Conservation (phyloP, 352 stramenopile species). For the Phytopythium kandeliae region DNA sequence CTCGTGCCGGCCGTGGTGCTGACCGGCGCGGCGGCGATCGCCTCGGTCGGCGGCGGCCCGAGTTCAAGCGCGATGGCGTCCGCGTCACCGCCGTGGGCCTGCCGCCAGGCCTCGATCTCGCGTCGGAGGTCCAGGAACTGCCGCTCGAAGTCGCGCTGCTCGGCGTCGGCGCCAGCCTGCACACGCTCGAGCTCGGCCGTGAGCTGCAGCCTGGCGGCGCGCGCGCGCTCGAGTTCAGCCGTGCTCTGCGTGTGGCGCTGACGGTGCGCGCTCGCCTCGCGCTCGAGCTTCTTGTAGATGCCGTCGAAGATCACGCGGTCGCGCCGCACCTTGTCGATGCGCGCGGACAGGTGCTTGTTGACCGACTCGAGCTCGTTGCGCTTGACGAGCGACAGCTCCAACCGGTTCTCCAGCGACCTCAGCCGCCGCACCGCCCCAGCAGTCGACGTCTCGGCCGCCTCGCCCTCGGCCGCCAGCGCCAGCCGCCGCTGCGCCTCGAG, state of each 20-base stretch:
- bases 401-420: conserved; percentile 59
- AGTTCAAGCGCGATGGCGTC: conserved; percentile 8
- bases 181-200: conserved; percentile 40
- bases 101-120: conserved; percentile 45
- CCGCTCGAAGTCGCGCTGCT: conserved; percentile 54
- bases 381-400: conserved; percentile 72
- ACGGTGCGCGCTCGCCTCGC: conserved; percentile 51
- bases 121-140: conserved; percentile 59
- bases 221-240: conserved; percentile 36
- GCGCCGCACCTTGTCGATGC: conserved; percentile 62
- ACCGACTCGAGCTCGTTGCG: conserved; percentile 80
- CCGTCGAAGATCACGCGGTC: conserved; percentile 76
- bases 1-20: no score
- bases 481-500: conserved; percentile 38
- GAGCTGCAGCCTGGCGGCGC: conserved; percentile 39
- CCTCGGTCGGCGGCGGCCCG: no score
- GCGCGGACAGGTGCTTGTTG: conserved; percentile 67
- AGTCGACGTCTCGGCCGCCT: conserved; percentile 15
- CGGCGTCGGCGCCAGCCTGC: conserved; percentile 36
- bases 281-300: conserved; percentile 85
- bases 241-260: conserved; percentile 37
- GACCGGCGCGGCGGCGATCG: no score
- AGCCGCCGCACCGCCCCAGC: conserved; percentile 41
- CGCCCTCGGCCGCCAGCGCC: neutral
- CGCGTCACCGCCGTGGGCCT: conserved; percentile 24